Conservation (phyloP, 2,329 filamentous ascomycete species). For the Fusarium veterinarium region DNA sequence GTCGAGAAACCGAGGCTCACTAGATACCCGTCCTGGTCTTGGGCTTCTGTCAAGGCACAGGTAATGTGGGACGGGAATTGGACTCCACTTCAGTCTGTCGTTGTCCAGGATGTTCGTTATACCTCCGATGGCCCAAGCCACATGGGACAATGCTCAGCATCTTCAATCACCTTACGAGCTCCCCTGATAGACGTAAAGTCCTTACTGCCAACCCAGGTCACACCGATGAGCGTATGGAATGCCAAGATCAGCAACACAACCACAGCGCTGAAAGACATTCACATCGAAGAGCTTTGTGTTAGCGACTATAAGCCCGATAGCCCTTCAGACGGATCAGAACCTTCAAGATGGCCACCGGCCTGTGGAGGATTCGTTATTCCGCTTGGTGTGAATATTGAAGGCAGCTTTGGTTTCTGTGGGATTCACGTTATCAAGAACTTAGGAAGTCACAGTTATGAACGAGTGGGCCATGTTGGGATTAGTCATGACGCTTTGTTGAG, state of each 20-base stretch:
- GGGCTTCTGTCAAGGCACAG: background rate
- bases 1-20: fast-evolving
- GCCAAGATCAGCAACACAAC: fast-evolving
- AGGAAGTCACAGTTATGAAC: fast-evolving
- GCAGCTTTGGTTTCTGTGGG: background rate
- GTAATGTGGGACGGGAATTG: background rate
- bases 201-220: background rate
- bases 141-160: background rate
- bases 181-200: fast-evolving
- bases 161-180: background rate
- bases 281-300: background rate
- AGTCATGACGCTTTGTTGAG: background rate
- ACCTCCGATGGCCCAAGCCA: fast-evolving
- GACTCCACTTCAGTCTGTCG: too few relatives aligned
- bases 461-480: fast-evolving
- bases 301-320: background rate
- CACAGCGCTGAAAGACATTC: background rate
- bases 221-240: background rate
- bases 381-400: fast-evolving
- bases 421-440: background rate
- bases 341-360: fast-evolving
- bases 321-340: fast-evolving
- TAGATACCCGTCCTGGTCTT: background rate
- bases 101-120: background rate
- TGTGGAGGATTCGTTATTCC: background rate